Conservation (phyloP, 441 rosid genomes). For the Isatis lusitanica region DNA sequence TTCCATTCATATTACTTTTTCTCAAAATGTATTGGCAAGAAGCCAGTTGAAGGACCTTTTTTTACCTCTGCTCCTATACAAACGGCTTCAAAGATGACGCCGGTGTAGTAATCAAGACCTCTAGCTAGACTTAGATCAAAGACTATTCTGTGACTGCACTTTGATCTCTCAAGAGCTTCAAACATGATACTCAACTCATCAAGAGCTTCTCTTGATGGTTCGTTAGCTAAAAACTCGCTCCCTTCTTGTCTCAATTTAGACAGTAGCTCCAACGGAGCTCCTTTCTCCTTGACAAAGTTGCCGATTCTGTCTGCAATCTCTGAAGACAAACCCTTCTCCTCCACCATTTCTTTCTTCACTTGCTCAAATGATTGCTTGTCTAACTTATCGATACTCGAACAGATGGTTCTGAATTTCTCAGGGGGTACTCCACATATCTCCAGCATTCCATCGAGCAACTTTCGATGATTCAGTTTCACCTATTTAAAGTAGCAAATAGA, state of each 20-base stretch:
- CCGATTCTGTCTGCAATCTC: conserved; percentile 86
- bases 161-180: conserved; percentile 75
- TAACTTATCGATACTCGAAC: conserved; percentile 62
- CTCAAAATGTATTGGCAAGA: neutral
- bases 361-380: conserved; percentile 71
- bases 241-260: conserved; percentile 61
- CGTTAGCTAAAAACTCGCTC: conserved; percentile 56
- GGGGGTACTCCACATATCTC: conserved; percentile 66
- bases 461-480: conserved; percentile 89
- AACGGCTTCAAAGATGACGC: conserved; percentile 88
- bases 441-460: conserved; percentile 77
- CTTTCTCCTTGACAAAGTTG: conserved; percentile 75
- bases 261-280: conserved; percentile 61
- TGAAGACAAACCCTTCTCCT: conserved; percentile 74
- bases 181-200: conserved; percentile 75
- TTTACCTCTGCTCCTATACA: conserved; percentile 77
- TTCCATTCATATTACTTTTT: neutral
- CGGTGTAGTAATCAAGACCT: conserved; percentile 97
- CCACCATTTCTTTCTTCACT: conserved; percentile 92
- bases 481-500: conserved; percentile 30
- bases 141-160: conserved; percentile 73
- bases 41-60: neutral
- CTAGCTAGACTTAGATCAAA: conserved; percentile 96
- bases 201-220: conserved; percentile 64
- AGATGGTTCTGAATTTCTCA: conserved; percentile 59